Conservation (phyloP, 345 rosid genomes). For the Raphanus raphanistrum region DNA sequence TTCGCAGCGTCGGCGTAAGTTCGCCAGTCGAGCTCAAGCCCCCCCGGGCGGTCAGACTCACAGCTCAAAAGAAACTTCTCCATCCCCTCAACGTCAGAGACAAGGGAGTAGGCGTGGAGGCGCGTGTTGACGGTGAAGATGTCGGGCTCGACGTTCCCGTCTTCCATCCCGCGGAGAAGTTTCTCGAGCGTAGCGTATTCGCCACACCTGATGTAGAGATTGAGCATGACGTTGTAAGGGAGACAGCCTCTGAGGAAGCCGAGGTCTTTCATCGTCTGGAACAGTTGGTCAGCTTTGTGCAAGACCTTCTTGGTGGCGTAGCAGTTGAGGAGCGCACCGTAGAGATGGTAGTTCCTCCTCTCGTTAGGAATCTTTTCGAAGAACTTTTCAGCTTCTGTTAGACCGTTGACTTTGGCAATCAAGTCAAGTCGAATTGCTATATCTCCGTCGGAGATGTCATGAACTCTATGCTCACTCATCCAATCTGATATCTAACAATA, state of each 20-base stretch:
- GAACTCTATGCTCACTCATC: conserved; percentile 40
- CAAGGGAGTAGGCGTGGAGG: conserved; percentile 52
- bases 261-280: conserved; percentile 43
- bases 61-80: conserved; percentile 50
- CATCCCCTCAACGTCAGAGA: conserved; percentile 52
- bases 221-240: conserved; percentile 58
- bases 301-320: conserved; percentile 42
- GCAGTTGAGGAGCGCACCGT: conserved; percentile 56
- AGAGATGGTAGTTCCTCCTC: conserved; percentile 40
- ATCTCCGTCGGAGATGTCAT: conserved; percentile 38
- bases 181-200: conserved; percentile 45
- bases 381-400: conserved; percentile 46
- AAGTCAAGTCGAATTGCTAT: conserved; percentile 55
- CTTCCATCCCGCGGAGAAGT: conserved; percentile 59
- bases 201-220: conserved; percentile 45
- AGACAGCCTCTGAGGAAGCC: conserved; percentile 37
- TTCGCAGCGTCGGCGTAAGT: conserved; percentile 46
- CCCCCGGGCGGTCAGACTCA: conserved; percentile 41
- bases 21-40: conserved; percentile 46
- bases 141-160: conserved; percentile 40
- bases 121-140: conserved; percentile 44
- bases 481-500: conserved; percentile 49
- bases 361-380: conserved; percentile 37
- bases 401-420: conserved; percentile 51
- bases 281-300: conserved; percentile 49